These are phyloP conservation scores for Lachnellula hyalina DNA, from an alignment of 2,329 filamentous ascomycete species.

Conservation along the genomic window DNA sequence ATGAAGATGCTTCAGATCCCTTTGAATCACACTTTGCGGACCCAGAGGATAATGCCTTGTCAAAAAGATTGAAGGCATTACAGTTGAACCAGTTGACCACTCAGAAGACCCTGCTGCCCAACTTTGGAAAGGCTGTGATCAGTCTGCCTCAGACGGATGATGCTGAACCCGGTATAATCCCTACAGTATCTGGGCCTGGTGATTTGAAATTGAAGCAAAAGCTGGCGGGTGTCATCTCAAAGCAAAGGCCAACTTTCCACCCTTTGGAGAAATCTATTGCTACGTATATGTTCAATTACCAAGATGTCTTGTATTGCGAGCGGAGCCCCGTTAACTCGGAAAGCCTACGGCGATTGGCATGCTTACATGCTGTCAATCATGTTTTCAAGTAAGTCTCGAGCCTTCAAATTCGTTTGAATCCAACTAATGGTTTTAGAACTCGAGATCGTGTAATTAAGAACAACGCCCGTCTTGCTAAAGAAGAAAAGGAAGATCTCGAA, in stretches of 20 bases:
- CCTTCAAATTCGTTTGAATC: not conserved
- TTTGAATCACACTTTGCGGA: constrained; percentile 77
- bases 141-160: constrained; percentile 40
- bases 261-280: constrained; percentile 60
- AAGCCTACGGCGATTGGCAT: constrained; percentile 64
- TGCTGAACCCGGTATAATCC: constrained; percentile 20
- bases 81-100: constrained; percentile 47
- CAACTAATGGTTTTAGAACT: constrained; percentile 48
- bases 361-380: constrained; percentile 85
- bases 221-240: constrained; percentile 49
- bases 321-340: constrained; percentile 64
- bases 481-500: constrained; percentile 62
- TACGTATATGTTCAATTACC: constrained; percentile 73
- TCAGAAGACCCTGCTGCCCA: constrained; percentile 37
- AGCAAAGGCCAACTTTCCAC: constrained; percentile 53
- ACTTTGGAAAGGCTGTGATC: constrained; percentile 44
- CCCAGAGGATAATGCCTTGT: constrained; percentile 56
- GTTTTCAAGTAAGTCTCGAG: constrained; percentile 64
- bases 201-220: constrained; percentile 65
- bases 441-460: constrained; percentile 90
- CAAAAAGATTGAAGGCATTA: constrained; percentile 46
- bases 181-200: constrained; percentile 33
- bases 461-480: constrained; percentile 70
- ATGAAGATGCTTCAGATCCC: constrained; percentile 57
- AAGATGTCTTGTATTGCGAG: constrained; percentile 71